phyloP scores from a whole-genome alignment of 2,329 filamentous ascomycete genomes.

The Lecanicillium sp. region DNA sequence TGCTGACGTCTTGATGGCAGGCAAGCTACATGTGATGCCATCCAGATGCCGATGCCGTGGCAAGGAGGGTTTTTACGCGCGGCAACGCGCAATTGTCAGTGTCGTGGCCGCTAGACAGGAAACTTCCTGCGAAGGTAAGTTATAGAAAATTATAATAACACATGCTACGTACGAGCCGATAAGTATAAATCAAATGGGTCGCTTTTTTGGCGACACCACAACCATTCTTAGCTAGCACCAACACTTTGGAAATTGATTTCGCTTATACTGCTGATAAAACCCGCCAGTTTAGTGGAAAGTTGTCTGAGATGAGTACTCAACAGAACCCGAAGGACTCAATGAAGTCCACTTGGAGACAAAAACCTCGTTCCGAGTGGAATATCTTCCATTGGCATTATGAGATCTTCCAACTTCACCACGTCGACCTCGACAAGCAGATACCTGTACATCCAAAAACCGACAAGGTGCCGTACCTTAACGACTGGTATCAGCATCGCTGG shows the following conservation, averaged over 20 bases:
- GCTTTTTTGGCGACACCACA: too few relatives aligned
- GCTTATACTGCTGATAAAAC: background rate
- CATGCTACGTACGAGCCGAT: too few relatives aligned
- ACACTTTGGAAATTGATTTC: too few relatives aligned
- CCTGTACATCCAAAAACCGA: conserved; percentile 25
- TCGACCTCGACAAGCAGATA: conserved; percentile 10
- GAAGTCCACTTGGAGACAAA: conserved; percentile 14
- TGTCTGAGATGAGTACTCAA: conserved; percentile 1
- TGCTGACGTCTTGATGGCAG: too few relatives aligned
- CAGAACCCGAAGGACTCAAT: conserved; percentile 13
- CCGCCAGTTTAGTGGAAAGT: too few relatives aligned
- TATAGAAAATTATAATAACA: background rate
- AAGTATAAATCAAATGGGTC: too few relatives aligned
- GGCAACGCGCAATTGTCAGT: conserved; percentile 2
- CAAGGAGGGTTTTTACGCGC: conserved; percentile 1
- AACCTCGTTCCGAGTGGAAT: conserved; percentile 11
- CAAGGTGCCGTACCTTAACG: conserved; percentile 19
- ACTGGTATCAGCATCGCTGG: conserved; percentile 22
- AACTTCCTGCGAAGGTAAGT: background rate
- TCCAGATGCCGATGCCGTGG: background rate
- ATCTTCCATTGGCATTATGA: conserved; percentile 12
- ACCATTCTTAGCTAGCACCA: too few relatives aligned
- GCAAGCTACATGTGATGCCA: conserved; percentile 2
- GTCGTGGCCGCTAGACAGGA: too few relatives aligned
- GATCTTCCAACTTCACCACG: conserved; percentile 10